These are phyloP conservation scores for Powellomyces hirtus DNA, from an alignment of 192 early-diverging fungal genomes.

Conservation along the genomic window DNA sequence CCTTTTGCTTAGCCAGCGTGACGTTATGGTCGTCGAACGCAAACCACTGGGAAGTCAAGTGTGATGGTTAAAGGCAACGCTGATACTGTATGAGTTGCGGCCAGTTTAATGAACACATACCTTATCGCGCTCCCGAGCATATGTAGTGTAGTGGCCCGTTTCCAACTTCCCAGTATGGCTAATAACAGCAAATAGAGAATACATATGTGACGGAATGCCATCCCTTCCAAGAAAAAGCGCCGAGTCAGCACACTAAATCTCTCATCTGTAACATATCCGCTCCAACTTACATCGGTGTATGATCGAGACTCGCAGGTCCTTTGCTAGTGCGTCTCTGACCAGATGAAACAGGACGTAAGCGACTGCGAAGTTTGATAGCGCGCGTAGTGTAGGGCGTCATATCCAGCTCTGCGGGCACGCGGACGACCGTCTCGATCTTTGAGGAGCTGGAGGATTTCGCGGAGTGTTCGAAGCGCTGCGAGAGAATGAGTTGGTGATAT, in stretches of 20 bases:
- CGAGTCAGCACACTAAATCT: not conserved
- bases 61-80: not conserved
- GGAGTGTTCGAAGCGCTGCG: slow-evolving; percentile 83
- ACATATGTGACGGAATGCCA: slow-evolving; percentile 67
- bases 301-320: not conserved
- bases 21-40: slow-evolving; percentile 85
- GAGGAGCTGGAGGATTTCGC: slow-evolving; percentile 44
- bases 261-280: not conserved
- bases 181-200: slow-evolving; percentile 88
- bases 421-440: slow-evolving; percentile 88
- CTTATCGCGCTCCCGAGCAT: slow-evolving; percentile 70
- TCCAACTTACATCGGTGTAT: not conserved
- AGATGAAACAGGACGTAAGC: not conserved
- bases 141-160: slow-evolving; percentile 94
- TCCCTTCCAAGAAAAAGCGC: slow-evolving; percentile 27
- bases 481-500: slow-evolving; percentile 10
- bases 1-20: slow-evolving; percentile 61
- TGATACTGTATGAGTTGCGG: not conserved
- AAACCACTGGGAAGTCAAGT: slow-evolving; percentile 66
- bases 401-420: slow-evolving; percentile 80
- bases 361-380: slow-evolving; percentile 40
- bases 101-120: slow-evolving; percentile 32
- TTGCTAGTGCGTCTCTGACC: not conserved
- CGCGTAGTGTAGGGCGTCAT: slow-evolving; percentile 87
- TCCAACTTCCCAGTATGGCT: slow-evolving; percentile 89